Evolutionary conservation across 192 early-diverging fungal genomes (phyloP), one percentile per base, ranked within the genome.

Genomic region (Coemansia sp.): DNA sequence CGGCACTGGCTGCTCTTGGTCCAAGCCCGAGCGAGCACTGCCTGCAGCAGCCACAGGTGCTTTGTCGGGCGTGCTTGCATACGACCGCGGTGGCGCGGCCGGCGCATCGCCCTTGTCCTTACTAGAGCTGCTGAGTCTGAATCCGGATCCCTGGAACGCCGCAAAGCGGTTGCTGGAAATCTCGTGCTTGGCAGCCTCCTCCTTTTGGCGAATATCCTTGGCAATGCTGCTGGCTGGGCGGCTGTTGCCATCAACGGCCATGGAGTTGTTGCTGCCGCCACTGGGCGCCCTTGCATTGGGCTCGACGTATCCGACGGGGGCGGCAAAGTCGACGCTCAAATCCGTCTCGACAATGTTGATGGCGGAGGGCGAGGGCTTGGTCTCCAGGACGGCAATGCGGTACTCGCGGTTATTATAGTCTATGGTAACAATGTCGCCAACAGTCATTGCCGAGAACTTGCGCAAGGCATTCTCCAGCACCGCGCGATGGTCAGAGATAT

Each of bases 341-440:
- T 99, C 98, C 0, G 96, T 98, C 75, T 99, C 98, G 29, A 98
- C 88, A 65, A 99, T 93, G 36, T 92, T 94, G 60, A 98, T 93
- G 17, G 93, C 98, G 7, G 85, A 82, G 6, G 87, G 87, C 3
- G 77, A 73, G 6, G 98, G 94, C 70, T 91, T 91, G 19, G 89
- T 91, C 74, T 99, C 96, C 64, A 98, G 85, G 4, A 99, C 94
- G 6, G 89, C 70, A 61, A 99, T 93, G 46, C 94, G 92, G 76
- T 93, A 98, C 40, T 90, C 77, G 64, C 88, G 90, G 56, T 85
- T 83, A 72, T 97, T 97, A 85, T 99, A 99, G 33, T 87, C 88
- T 63, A 99, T 95, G 59, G 95, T 85, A 63, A 98, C 91, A 48
- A 94, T 89, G 62, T 98, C 96, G 27, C 92, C 94, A 13, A 91